Conservation (phyloP, 257 asterid genomes). For the Petunia axillaris region DNA sequence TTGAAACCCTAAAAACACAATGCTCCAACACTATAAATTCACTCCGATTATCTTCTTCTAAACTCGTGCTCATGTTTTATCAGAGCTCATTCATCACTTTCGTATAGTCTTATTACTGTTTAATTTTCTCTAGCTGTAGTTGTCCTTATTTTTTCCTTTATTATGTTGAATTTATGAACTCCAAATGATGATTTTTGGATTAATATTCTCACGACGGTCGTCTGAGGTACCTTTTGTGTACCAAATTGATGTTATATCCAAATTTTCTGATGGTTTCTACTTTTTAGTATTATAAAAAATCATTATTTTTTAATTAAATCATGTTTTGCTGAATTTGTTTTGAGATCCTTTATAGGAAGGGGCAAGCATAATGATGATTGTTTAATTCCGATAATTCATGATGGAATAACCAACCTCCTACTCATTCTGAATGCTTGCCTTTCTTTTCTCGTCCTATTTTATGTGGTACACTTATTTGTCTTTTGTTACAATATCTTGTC, state of each 20-base stretch:
- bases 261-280: slow-evolving; percentile 51
- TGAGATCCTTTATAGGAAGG: neutral
- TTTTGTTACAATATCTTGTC: neutral
- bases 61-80: neutral
- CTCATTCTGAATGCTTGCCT: slow-evolving; percentile 82
- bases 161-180: neutral
- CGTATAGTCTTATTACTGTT: neutral
- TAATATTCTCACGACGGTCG: slow-evolving; percentile 86
- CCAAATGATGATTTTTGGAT: slow-evolving; percentile 66
- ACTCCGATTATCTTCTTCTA: neutral
- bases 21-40: neutral
- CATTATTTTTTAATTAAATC: neutral
- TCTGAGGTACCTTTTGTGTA: slow-evolving; percentile 60
- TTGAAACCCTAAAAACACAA: neutral
- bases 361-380: slow-evolving; percentile 60
- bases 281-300: neutral
- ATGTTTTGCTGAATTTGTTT: neutral
- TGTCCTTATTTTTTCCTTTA: too few relatives aligned
- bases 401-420: slow-evolving; percentile 76
- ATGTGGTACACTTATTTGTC: neutral
- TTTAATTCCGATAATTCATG: slow-evolving; percentile 57
- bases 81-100: neutral
- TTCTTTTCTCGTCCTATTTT: neutral
- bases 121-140: neutral
- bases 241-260: slow-evolving; percentile 59